Conservation (phyloP, 106 monocot species). For the Agapanthus africanus region DNA sequence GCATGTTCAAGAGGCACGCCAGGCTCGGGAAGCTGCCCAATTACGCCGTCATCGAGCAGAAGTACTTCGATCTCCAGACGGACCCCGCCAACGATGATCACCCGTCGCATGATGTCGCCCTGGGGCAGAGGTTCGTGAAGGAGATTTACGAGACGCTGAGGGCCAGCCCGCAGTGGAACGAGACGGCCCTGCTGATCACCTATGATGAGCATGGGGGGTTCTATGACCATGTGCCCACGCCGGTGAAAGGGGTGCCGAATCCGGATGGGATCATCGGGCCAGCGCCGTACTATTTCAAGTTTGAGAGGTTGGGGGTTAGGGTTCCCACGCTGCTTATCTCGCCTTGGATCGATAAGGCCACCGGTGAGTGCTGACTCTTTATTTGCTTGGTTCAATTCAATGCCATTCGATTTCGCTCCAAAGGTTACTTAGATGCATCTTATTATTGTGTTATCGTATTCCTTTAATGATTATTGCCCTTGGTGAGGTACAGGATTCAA, state of each 20-base stretch:
- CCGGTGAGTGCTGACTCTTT: too few relatives aligned
- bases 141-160: constrained; percentile 77
- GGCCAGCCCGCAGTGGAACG: constrained; percentile 83
- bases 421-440: neutral
- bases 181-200: constrained; percentile 73
- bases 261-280: constrained; percentile 79
- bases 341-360: constrained; percentile 75
- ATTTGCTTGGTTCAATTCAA: too few relatives aligned
- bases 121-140: constrained; percentile 68
- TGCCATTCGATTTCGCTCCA: too few relatives aligned
- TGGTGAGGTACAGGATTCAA: too few relatives aligned
- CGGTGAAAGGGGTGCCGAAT: constrained; percentile 65
- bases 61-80: constrained; percentile 55
- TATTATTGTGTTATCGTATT: neutral
- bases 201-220: constrained; percentile 92
- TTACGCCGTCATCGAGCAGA: constrained; percentile 76
- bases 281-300: constrained; percentile 79
- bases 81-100: constrained; percentile 78
- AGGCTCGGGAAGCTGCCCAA: constrained; percentile 57
- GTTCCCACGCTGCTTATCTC: constrained; percentile 76
- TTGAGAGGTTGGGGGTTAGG: constrained; percentile 69
- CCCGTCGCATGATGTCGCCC: constrained; percentile 78
- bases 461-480: too few relatives aligned
- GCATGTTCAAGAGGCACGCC: constrained; percentile 69
- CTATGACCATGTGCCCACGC: constrained; percentile 87